Base-by-base conservation (phyloP, 768 basidiomycete genomes). In the Phlegmacium glaucopus region DNA sequence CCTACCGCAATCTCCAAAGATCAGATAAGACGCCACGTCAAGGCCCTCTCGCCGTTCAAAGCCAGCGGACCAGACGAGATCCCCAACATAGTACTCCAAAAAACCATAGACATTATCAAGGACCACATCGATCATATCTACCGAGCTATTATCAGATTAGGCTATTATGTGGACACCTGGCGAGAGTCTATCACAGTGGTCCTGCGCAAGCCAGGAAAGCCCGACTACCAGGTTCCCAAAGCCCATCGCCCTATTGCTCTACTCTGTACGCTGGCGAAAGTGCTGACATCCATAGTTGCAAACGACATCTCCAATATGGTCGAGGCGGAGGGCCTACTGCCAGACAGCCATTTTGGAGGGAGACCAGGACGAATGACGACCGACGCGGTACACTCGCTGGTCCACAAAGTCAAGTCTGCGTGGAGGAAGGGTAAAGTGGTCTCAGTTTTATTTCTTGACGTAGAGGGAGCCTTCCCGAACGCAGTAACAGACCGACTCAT, bases 401-500 rank as follows among this genome's bases (percentile, higher is more conserved):
- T 45, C 1, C 29, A 45, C 44, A 29, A 6, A n/a, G 41, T 50
- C 26, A 50, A 46, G 9, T 12, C 13, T 16, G 42, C 45, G 2
- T 56, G 55, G 55, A 2, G 49, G 6, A 42, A 38, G 4, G 42
- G 36, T 7, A 45, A 51, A 10, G 41, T 42, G 11, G 44, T 34
- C 0, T 41, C 52, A 1, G 44, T 50, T 2, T 29, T 56, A 7
- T 56, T 56, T 28, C 40, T 56, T 16, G 50, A 54, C 13, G 45
- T 54, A 0, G 42, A 54, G 34, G 45, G 45, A 1, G 49, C 53
- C 6, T 56, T 53, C 42, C 52, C 52, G 3, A 56, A 49, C 17
- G 43, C 43, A 6, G 48, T 52, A 25, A 53, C 41, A 2, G 40
- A 49, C 4, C 9, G 35, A 6, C 48, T 49, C 29, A 3, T 53